Conservation (phyloP, 768 basidiomycete genomes). For the Kwoniella shandongensis region DNA sequence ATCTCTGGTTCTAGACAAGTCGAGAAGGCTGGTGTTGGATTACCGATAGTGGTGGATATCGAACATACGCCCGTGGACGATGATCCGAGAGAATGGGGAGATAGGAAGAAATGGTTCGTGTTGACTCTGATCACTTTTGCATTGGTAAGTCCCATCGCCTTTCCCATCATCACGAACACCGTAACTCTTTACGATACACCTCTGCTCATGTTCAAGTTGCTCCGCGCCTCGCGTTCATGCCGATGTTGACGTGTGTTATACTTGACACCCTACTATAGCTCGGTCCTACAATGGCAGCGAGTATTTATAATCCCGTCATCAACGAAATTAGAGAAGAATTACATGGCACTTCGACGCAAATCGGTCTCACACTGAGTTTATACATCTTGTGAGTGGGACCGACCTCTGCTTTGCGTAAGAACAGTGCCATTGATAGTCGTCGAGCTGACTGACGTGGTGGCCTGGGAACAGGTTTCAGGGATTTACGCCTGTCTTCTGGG, state of each 20-base stretch:
- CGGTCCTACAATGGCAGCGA: slow-evolving; percentile 51
- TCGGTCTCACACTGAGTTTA: slow-evolving; percentile 50
- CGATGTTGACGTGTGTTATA: too few species aligned
- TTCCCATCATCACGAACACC: too few species aligned
- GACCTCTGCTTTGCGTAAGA: not conserved
- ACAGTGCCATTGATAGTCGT: too few species aligned
- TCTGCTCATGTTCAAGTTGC: too few species aligned
- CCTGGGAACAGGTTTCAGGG: slow-evolving; percentile 31
- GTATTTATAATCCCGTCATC: slow-evolving; percentile 54
- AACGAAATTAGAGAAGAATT: slow-evolving; percentile 49
- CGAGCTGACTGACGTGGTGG: not conserved
- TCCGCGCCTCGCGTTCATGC: too few species aligned
- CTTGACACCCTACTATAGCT: too few species aligned
- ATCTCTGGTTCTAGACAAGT: too few species aligned
- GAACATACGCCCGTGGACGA: slow-evolving; percentile 55
- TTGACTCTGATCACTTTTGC: slow-evolving; percentile 36
- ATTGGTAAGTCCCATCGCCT: slow-evolving; percentile 25
- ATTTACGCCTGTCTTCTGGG: slow-evolving; percentile 45
- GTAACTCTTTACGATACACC: too few species aligned
- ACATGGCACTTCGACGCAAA: slow-evolving; percentile 46
- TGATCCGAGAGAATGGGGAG: slow-evolving; percentile 54
- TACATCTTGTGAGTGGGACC: slow-evolving; percentile 50
- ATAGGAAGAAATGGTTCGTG: slow-evolving; percentile 47
- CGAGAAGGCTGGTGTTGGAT: too few species aligned
- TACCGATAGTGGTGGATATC: slow-evolving; percentile 46